phyloP scores from a whole-genome alignment of 257 asterid species.

The Marsdenia floribunda region DNA sequence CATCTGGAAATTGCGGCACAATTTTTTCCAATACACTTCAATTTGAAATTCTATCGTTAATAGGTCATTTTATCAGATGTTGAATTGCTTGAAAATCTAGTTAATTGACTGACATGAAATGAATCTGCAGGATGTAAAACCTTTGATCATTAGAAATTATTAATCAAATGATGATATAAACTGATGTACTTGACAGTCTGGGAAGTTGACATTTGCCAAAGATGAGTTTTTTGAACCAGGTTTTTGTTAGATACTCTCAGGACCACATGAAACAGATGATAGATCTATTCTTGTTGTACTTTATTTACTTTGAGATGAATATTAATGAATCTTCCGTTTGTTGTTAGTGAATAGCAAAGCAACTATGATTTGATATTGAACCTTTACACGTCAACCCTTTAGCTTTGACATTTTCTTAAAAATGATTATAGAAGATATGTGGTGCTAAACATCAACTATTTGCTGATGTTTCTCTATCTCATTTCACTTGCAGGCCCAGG shows the following conservation, averaged over 20 bases:
- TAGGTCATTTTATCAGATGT: no score
- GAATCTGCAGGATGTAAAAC: background rate
- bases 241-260: background rate
- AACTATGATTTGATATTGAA: background rate
- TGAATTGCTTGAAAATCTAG: background rate
- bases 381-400: background rate
- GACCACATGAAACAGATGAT: background rate
- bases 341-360: constrained; percentile 3
- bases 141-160: background rate
- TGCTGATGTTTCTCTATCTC: constrained; percentile 13
- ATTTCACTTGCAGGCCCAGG: constrained; percentile 63
- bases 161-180: background rate
- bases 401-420: background rate
- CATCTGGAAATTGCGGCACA: no score
- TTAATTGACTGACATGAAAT: background rate
- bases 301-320: background rate
- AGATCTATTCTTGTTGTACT: background rate
- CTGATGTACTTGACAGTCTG: background rate
- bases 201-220: background rate
- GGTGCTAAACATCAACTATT: background rate
- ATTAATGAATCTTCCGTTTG: background rate
- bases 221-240: background rate
- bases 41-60: no score
- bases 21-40: no score
- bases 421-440: background rate